Conservation (phyloP, 2,329 filamentous ascomycete genomes). For the Botrytis porri region DNA sequence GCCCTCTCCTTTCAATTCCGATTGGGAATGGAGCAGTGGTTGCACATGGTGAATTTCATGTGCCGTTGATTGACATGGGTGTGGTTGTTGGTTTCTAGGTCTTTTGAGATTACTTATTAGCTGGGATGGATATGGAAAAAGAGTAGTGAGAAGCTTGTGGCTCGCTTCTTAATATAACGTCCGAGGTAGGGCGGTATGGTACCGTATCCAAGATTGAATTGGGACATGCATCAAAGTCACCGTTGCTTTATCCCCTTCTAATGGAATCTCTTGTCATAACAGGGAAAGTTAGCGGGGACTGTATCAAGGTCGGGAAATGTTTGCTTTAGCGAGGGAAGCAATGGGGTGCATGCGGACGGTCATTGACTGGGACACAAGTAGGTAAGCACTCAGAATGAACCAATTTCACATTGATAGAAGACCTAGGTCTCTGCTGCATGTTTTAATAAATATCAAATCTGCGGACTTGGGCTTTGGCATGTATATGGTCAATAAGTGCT, state of each 20-base stretch:
- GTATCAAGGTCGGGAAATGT: slow-evolving; percentile 10
- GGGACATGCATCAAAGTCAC: neutral
- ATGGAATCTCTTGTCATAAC: neutral
- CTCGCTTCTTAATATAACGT: slow-evolving; percentile 13
- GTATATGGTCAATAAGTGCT: neutral
- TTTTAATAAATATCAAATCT: neutral
- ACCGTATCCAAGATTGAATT: neutral
- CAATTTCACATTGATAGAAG: neutral
- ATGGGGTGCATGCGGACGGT: slow-evolving; percentile 12
- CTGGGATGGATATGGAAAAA: neutral
- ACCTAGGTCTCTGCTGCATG: neutral
- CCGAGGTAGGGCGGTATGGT: neutral
- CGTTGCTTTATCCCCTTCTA: neutral
- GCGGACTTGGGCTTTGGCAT: neutral
- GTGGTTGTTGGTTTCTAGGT: neutral
- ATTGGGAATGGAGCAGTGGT: neutral
- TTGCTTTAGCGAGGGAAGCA: slow-evolving; percentile 18
- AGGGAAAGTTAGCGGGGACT: neutral
- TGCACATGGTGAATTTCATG: slow-evolving; percentile 6
- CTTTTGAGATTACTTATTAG: neutral
- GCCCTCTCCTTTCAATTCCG: neutral
- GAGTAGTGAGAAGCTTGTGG: neutral
- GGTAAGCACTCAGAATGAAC: neutral
- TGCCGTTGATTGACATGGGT: slow-evolving; percentile 4
- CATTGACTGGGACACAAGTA: neutral